These are phyloP conservation scores for Paraglomus brasilianum DNA, from an alignment of 192 early-diverging fungal species.

Conservation along the genomic window DNA sequence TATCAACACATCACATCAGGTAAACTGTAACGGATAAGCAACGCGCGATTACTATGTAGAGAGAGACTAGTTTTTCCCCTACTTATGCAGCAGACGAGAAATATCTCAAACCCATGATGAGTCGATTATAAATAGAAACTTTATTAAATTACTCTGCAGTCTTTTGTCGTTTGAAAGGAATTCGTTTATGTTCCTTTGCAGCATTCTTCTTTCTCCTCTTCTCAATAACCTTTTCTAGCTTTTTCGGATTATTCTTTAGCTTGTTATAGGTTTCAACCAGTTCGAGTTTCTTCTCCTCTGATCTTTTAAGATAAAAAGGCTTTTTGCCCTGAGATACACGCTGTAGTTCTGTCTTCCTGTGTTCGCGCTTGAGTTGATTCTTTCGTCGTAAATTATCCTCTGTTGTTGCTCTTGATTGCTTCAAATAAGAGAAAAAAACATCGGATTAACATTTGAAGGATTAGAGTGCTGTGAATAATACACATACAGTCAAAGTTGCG, in stretches of 20 bases:
- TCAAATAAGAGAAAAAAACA: neutral
- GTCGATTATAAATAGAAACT: neutral
- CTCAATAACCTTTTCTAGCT: conserved; percentile 84
- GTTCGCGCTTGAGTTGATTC: conserved; percentile 69
- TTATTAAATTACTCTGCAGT: conserved; percentile 32
- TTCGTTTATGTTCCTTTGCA: conserved; percentile 71
- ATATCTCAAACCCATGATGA: neutral
- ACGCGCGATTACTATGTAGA: no score
- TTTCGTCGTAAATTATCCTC: conserved; percentile 50
- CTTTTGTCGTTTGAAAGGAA: conserved; percentile 60
- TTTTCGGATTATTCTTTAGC: conserved; percentile 59
- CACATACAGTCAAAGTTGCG: no score
- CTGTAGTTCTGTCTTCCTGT: conserved; percentile 80
- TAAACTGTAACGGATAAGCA: no score
- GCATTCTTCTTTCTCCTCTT: conserved; percentile 94
- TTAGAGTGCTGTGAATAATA: no score
- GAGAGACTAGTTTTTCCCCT: no score
- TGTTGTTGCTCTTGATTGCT: conserved; percentile 45
- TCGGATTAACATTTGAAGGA: no score
- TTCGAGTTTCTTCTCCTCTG: conserved; percentile 81
- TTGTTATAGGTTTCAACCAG: conserved; percentile 83
- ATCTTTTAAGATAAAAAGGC: conserved; percentile 91
- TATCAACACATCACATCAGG: no score
- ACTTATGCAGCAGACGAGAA: no score
- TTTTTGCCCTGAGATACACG: conserved; percentile 85